Evolutionary conservation across 495 filamentous ascomycete species (phyloP), one percentile per base, ranked within the genome.

Genomic region (Letharia lupina): DNA sequence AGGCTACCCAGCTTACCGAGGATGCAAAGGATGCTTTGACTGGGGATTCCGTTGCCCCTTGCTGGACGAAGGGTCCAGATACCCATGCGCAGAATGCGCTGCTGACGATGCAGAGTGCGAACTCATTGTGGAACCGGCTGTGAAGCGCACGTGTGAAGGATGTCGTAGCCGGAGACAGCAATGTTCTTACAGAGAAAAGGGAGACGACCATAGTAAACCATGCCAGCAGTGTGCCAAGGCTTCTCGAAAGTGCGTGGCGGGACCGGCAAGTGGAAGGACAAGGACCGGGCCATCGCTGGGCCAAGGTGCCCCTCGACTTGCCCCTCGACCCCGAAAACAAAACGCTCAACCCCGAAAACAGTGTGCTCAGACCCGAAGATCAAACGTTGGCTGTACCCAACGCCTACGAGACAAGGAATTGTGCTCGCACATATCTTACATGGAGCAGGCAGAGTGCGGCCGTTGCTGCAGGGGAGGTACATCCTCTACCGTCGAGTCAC

Each of bases 231-330:
- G 70, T 60, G 41, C 37, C 8, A 57, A 47, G 23, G 60, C 62
- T 10, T 42, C 31, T n/a, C 33, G 52, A 15, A 67, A 71, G 10
- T 71, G 70, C 59, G 35, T 71, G 9, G 70, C 67, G 18, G 70
- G 70, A 31, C 70, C 70, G 1, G 39, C 60, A 31, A 65, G 62
- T 52, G 70, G 70, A 16, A 61, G 70, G 16, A 71, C 67, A 41
- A 66, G 67, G 31, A 67, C 67, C 28, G 70, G 70, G 16, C 70
- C 70, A 31, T 71, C 61, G 12, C 56, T 69, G 15, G 70, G 69
- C 48, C 61, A 67, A 62, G 52, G 8, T 45, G n/a, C 8, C 10
- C 20, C 62, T 31, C 48, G 48, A 52, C 23, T 1, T 44, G n/a
- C n/a, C n/a, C 18, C 39, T 31, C 48, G 48, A 52, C 48, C 52